Percentiles rank a stretch among this genome's conserved stretches.
phyloP scores from a whole-genome alignment of 2,329 filamentous ascomycete species.

The Penicillium corylophilum region DNA sequence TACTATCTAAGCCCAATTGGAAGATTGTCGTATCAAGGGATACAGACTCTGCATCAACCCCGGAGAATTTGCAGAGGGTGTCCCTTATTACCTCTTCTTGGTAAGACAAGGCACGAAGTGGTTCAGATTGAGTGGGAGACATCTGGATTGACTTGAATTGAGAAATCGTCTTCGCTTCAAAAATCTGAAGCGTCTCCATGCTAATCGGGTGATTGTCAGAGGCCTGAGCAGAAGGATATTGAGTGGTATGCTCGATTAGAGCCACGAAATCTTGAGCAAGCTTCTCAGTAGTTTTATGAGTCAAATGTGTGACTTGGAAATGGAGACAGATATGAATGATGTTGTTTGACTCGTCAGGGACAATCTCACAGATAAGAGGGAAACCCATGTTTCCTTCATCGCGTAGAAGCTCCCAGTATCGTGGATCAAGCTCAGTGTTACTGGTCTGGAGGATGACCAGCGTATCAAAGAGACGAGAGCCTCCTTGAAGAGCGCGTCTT shows the following conservation, averaged over 20 bases:
- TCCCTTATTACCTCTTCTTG: conserved; percentile 56
- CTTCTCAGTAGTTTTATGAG: conserved; percentile 19
- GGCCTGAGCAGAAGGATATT: conserved; percentile 32
- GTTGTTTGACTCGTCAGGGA: conserved; percentile 56
- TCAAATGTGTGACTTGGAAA: conserved; percentile 46
- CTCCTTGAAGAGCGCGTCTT: conserved; percentile 45
- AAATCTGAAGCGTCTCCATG: conserved; percentile 28
- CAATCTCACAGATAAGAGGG: conserved; percentile 73
- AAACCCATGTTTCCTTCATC: conserved; percentile 61
- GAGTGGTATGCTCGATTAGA: conserved; percentile 34
- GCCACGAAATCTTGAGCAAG: conserved; percentile 32
- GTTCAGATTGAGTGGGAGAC: conserved; percentile 6
- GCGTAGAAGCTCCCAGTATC: conserved; percentile 52
- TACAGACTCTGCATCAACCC: conserved; percentile 53
- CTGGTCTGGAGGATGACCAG: conserved; percentile 75
- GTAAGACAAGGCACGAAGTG: conserved; percentile 46
- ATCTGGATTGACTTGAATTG: background rate
- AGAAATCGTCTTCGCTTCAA: conserved; percentile 13
- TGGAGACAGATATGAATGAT: conserved; percentile 62
- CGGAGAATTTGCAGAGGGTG: conserved; percentile 60
- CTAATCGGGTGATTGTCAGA: conserved; percentile 26
- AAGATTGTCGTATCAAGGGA: conserved; percentile 70
- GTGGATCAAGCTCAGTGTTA: conserved; percentile 42
- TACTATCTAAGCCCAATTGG: conserved; percentile 85
- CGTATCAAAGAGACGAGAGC: conserved; percentile 70